These are phyloP conservation scores for Friedmanniomyces simplex DNA, from an alignment of 495 filamentous ascomycete species.

Conservation along the genomic window DNA sequence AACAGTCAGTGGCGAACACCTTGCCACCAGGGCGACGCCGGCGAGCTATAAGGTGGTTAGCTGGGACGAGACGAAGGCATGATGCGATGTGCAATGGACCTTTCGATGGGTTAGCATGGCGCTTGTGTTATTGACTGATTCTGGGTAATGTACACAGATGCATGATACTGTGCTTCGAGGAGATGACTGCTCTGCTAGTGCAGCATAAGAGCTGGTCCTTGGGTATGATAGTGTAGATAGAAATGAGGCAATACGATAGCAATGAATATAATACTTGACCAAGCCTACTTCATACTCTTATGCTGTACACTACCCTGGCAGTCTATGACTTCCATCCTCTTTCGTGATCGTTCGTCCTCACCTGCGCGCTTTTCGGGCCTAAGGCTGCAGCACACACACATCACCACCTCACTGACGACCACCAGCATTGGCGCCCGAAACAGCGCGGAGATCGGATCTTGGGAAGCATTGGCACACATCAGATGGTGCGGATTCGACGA, in stretches of 20 bases:
- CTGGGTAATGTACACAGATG: neutral
- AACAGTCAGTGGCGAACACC: too few species aligned
- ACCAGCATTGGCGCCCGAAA: too few species aligned
- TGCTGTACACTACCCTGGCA: too few species aligned
- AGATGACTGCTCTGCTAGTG: slow-evolving; percentile 18
- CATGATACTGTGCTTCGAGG: neutral
- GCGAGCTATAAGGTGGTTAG: neutral
- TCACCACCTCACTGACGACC: too few species aligned
- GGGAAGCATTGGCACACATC: too few species aligned
- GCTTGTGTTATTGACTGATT: neutral
- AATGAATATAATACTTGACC: neutral
- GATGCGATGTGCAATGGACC: neutral
- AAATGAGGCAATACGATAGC: neutral
- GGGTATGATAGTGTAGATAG: slow-evolving; percentile 1
- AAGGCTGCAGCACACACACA: too few species aligned
- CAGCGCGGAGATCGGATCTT: too few species aligned
- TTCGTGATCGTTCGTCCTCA: too few species aligned
- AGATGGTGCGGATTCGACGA: too few species aligned
- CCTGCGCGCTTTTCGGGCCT: too few species aligned
- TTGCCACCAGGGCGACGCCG: too few species aligned
- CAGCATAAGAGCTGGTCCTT: slow-evolving; percentile 15
- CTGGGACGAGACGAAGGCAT: slow-evolving; percentile 3
- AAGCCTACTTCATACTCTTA: neutral
- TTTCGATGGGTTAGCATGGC: neutral
- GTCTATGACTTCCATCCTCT: too few species aligned